Conservation (phyloP, 2,329 filamentous ascomycete genomes). For the Capronia americana region DNA sequence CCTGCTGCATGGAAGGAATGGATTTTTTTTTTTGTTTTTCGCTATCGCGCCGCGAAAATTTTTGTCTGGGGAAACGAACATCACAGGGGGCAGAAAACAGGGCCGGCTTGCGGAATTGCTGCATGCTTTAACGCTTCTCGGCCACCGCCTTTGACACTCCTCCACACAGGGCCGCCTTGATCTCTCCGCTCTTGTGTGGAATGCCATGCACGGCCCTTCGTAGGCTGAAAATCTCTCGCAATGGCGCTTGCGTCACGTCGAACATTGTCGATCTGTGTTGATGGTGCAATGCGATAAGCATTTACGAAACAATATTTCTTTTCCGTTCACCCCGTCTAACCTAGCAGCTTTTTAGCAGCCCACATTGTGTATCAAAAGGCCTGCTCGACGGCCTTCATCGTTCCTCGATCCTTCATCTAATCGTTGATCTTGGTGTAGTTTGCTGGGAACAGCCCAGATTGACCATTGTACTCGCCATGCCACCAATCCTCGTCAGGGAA, state of each 20-base stretch:
- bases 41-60: conserved; percentile 19
- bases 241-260: conserved; percentile 5
- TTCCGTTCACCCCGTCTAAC: conserved; percentile 8
- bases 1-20: conserved; percentile 13
- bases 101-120: conserved; percentile 5
- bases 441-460: conserved; percentile 78
- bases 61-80: conserved; percentile 28
- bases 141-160: conserved; percentile 18
- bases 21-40: conserved; percentile 25
- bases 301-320: conserved; percentile 7
- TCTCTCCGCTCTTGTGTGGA: conserved; percentile 1
- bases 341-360: neutral
- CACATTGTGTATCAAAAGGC: neutral
- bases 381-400: neutral
- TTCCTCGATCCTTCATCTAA: conserved; percentile 34
- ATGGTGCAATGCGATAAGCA: neutral
- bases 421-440: conserved; percentile 56
- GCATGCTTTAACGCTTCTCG: conserved; percentile 23
- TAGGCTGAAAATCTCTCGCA: neutral
- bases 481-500: conserved; percentile 99
- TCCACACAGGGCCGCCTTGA: neutral
- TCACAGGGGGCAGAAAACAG: conserved; percentile 21
- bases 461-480: conserved; percentile 83
- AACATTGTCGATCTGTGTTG: neutral
- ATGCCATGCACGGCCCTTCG: neutral